phyloP scores from a whole-genome alignment of 2,329 filamentous ascomycete genomes.

The Ceratocystis huliohia region DNA sequence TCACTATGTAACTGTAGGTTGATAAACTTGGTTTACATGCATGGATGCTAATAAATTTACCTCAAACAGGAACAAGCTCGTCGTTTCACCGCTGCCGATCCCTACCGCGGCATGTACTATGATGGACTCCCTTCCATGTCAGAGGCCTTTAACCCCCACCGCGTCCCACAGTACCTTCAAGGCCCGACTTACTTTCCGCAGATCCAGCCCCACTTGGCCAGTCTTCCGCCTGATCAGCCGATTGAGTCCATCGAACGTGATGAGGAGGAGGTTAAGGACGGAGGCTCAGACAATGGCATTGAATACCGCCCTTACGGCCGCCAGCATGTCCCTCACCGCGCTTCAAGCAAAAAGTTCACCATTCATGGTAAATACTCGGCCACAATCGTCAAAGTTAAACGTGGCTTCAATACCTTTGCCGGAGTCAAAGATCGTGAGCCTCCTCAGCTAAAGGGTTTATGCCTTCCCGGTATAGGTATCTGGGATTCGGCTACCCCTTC shows the following conservation, averaged over 20 bases:
- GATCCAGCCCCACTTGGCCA: neutral
- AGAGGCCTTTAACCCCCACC: neutral
- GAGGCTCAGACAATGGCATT: neutral
- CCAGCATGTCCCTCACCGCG: neutral
- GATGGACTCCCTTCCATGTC: conserved; percentile 4
- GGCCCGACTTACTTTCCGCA: neutral
- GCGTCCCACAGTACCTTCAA: neutral
- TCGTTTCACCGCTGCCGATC: conserved; percentile 15
- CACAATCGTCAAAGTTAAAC: conserved; percentile 15
- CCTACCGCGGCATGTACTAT: conserved; percentile 20
- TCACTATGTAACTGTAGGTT: conserved; percentile 16
- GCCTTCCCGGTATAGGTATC: conserved; percentile 67
- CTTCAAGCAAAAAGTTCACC: conserved; percentile 6
- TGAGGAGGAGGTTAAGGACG: neutral
- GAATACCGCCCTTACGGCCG: conserved; percentile 16
- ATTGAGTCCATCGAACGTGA: conserved; percentile 1
- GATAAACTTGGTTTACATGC: neutral
- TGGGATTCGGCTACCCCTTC: conserved; percentile 66
- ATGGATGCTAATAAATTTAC: neutral
- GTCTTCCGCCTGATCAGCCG: neutral
- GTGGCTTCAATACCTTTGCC: conserved; percentile 17
- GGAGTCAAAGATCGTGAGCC: conserved; percentile 15
- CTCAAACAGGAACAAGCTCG: conserved; percentile 15
- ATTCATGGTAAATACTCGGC: conserved; percentile 16
- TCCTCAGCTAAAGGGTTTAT: conserved; percentile 50